Evolutionary conservation across 148 eudicot genomes (phyloP), one percentile per base, ranked within the genome.

Genomic region (Mesembryanthemum crystallinum): DNA sequence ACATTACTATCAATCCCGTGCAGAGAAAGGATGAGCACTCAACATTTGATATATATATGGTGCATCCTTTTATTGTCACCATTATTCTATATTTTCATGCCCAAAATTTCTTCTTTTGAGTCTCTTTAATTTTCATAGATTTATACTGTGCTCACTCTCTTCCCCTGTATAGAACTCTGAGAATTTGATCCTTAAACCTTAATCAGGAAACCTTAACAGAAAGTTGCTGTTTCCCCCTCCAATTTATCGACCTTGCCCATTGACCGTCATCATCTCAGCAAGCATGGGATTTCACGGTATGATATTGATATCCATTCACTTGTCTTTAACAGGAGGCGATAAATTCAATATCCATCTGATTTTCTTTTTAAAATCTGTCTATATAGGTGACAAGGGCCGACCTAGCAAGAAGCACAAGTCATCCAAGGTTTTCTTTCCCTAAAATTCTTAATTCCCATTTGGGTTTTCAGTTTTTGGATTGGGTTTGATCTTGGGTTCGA

Each of bases 311-410:
- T 11, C 35, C 58, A 27, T 15, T 25, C 20, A 15, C 23, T 69
- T 5, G 23, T 49, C 7, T 15, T 18, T 69, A 45, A 47, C 30
- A 10, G 7, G 23, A 69, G 24, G 9, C 58, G 43, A 27, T 69
- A 20, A 25, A 49, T 62, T 60, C 64, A 39, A 49, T 25, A 6
- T 12, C 27, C 27, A 57, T 51, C 21, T 28, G 4, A 8, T 2
- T 61, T 29, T 39, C 15, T 23, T 13, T 71, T 27, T 28, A 15
- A 67, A 33, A 52, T 65, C 5, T 24, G 35, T 73, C 54, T 62
- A 85, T 54, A 21, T 57, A 57, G 88, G 86, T 52, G 86, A 86
- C 5, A 83, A 85, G 58, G 67, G 81, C 47, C 80, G 82, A 43
- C 79, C 77, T 7, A 66, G 73, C 71, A 86, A 83, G 75, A 83